Percentiles rank a stretch among this genome's conserved stretches.
Evolutionary conservation across 371 early-diverging fungal species (phyloP).

Genomic region (Apophysomyces trapeziformis): DNA sequence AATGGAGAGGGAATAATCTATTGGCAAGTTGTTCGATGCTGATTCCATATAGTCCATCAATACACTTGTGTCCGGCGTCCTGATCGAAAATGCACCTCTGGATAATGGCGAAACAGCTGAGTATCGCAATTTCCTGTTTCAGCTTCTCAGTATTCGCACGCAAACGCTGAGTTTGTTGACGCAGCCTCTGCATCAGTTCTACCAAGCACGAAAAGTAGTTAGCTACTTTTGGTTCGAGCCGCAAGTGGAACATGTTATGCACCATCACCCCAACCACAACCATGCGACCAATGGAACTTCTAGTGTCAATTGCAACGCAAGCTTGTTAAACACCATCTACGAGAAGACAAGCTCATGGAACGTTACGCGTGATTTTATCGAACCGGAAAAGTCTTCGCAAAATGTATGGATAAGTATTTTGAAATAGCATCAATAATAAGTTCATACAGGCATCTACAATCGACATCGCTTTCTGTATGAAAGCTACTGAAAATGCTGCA

Average conservation of each 20-base stretch:
- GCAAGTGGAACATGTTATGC: constrained; percentile 51
- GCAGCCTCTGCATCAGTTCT: constrained; percentile 69
- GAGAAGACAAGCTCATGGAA: constrained; percentile 53
- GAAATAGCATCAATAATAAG: background rate
- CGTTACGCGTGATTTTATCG: constrained; percentile 37
- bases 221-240: constrained; percentile 74
- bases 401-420: constrained; percentile 23
- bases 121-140: constrained; percentile 70
- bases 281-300: constrained; percentile 19
- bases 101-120: constrained; percentile 84
- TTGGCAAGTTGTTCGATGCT: background rate
- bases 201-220: constrained; percentile 66
- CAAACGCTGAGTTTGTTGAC: constrained; percentile 66
- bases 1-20: background rate
- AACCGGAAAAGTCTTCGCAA: constrained; percentile 39
- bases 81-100: constrained; percentile 76
- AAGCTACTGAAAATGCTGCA: constrained; percentile 37
- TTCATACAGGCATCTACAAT: constrained; percentile 29
- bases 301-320: constrained; percentile 37
- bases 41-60: constrained; percentile 54
- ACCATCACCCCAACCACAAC: constrained; percentile 35
- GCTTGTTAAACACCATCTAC: constrained; percentile 51
- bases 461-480: constrained; percentile 52
- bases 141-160: constrained; percentile 61
- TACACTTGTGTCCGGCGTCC: constrained; percentile 67